Percentiles rank a stretch among this genome's conserved stretches.
phyloP scores from a whole-genome alignment of 345 rosid genomes.

The Isatis tinctoria region DNA sequence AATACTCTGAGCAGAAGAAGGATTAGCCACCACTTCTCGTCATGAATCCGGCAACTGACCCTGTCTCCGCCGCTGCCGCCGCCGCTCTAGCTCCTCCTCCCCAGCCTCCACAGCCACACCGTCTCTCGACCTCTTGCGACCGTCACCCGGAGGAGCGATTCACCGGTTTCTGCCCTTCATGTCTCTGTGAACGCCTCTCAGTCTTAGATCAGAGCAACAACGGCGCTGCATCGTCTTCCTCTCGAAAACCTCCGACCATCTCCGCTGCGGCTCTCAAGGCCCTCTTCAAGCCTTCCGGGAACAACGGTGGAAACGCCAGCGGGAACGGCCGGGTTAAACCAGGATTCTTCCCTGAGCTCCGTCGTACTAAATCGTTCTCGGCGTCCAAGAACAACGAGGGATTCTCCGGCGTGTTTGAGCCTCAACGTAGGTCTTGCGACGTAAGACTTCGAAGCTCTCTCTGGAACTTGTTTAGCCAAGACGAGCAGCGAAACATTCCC shows the following conservation, averaged over 20 bases:
- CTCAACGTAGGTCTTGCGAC: conserved; percentile 96
- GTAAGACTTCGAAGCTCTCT: conserved; percentile 77
- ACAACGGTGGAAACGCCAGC: conserved; percentile 8
- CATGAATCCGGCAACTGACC: conserved; percentile 83
- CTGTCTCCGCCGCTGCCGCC: conserved; percentile 32
- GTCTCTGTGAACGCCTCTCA: conserved; percentile 98
- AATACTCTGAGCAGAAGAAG: conserved; percentile 54
- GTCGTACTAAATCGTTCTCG: conserved; percentile 90
- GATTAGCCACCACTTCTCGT: conserved; percentile 40
- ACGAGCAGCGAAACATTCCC: conserved; percentile 47
- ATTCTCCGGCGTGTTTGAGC: conserved; percentile 82
- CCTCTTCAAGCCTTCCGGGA: conserved; percentile 46
- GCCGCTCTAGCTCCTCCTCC: conserved; percentile 36
- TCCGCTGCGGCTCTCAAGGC: conserved; percentile 67
- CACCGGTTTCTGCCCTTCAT: conserved; percentile 93
- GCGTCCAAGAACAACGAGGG: conserved; percentile 90
- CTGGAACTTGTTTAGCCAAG: conserved; percentile 65
- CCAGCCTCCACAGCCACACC: conserved; percentile 71
- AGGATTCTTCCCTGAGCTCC: conserved; percentile 84
- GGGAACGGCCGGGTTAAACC: conserved; percentile 30
- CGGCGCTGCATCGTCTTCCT: conserved; percentile 38
- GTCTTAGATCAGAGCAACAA: conserved; percentile 59
- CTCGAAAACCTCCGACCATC: conserved; percentile 52
- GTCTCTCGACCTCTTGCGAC: conserved; percentile 83
- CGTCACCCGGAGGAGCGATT: conserved; percentile 88